Percentiles rank a stretch among this genome's conserved stretches.
Conservation (phyloP, 306 rosid genomes). For the Pachyrhizus erosus region DNA sequence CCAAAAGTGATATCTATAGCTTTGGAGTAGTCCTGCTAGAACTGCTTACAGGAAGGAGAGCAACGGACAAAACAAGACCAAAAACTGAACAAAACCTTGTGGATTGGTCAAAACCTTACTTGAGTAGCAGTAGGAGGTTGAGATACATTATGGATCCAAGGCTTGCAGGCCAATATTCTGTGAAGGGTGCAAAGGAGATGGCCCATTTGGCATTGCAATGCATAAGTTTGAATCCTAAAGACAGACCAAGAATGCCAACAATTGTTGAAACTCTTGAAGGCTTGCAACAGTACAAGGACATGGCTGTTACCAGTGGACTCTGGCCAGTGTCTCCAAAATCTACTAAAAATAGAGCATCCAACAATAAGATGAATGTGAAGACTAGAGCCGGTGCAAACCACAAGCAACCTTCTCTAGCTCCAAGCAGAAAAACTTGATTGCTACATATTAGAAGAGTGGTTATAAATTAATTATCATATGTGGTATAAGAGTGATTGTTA, state of each 20-base stretch:
- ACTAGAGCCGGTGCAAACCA: slow-evolving; percentile 48
- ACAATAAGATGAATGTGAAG: slow-evolving; percentile 54
- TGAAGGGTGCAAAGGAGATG: slow-evolving; percentile 81
- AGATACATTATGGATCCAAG: slow-evolving; percentile 81
- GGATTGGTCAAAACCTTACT: slow-evolving; percentile 90
- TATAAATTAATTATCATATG: slow-evolving; percentile 39
- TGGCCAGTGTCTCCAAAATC: slow-evolving; percentile 77
- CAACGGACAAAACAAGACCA: slow-evolving; percentile 75
- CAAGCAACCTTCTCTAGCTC: slow-evolving; percentile 52
- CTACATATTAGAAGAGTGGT: slow-evolving; percentile 35
- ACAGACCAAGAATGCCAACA: slow-evolving; percentile 80
- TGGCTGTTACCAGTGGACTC: slow-evolving; percentile 86
- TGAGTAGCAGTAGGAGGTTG: slow-evolving; percentile 66
- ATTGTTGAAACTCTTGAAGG: slow-evolving; percentile 80
- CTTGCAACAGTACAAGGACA: slow-evolving; percentile 78
- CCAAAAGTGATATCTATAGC: slow-evolving; percentile 86
- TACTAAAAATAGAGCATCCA: slow-evolving; percentile 59
- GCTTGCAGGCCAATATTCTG: slow-evolving; percentile 87
- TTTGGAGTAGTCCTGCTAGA: slow-evolving; percentile 92
- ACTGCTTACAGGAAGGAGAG: slow-evolving; percentile 84
- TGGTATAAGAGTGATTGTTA: slow-evolving; percentile 37
- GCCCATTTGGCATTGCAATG: slow-evolving; percentile 77
- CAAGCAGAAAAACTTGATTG: slow-evolving; percentile 46
- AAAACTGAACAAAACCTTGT: slow-evolving; percentile 84
- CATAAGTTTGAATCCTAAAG: slow-evolving; percentile 82